Percentiles rank a stretch among this genome's conserved stretches.
phyloP scores from a whole-genome alignment of 2,329 filamentous ascomycete species.

The Emergomyces pasteurianus region DNA sequence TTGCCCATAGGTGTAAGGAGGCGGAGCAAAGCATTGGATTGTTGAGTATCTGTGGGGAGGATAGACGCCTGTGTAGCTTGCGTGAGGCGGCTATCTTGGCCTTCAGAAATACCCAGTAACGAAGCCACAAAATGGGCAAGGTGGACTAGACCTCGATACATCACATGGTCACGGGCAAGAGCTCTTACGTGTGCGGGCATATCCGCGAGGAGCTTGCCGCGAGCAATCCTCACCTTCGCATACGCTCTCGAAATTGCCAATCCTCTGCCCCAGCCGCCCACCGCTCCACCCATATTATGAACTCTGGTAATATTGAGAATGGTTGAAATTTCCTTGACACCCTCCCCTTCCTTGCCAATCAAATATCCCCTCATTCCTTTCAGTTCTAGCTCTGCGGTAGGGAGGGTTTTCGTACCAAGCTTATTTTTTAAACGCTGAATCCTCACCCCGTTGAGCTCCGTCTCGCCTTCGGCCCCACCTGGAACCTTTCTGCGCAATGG shows the following conservation, averaged over 20 bases:
- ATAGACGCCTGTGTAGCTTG: conserved; percentile 10
- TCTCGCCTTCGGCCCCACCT: conserved; percentile 8
- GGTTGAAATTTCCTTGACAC: conserved; percentile 55
- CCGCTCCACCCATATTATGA: conserved; percentile 29
- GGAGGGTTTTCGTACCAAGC: conserved; percentile 55
- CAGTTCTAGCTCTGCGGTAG: conserved; percentile 60
- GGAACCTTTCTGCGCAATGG: conserved; percentile 41
- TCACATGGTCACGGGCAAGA: conserved; percentile 28
- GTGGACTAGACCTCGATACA: conserved; percentile 27
- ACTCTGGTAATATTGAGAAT: conserved; percentile 54
- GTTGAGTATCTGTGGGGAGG: conserved; percentile 12
- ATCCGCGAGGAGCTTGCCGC: conserved; percentile 26
- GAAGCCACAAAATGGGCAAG: conserved; percentile 26
- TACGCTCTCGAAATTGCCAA: conserved; percentile 32
- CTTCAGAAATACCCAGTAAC: conserved; percentile 24
- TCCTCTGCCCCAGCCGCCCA: conserved; percentile 28
- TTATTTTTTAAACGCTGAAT: conserved; percentile 63
- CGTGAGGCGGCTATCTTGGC: conserved; percentile 11
- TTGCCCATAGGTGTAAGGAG: conserved; percentile 25
- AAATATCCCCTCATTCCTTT: conserved; percentile 52
- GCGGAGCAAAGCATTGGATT: conserved; percentile 18
- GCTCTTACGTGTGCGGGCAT: conserved; percentile 31
- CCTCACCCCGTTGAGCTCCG: conserved; percentile 51
- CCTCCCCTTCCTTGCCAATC: conserved; percentile 53
- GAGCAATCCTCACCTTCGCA: conserved; percentile 26